Conservation (phyloP, 805 yeast species). For the Schwanniomyces sp. region DNA sequence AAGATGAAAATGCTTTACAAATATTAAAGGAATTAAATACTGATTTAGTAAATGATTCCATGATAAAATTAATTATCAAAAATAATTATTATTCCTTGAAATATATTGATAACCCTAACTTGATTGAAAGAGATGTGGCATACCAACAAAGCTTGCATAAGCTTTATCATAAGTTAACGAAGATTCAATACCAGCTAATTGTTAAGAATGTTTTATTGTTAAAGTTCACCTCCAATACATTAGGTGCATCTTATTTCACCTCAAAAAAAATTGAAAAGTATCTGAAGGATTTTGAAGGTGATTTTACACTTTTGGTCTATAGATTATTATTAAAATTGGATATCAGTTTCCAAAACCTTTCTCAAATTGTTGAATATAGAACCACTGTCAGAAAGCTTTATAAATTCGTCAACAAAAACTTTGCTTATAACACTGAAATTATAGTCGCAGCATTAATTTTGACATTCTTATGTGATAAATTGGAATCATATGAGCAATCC, state of each 20-base stretch:
- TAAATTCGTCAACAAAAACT: conserved; percentile 14
- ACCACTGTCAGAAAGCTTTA: conserved; percentile 19
- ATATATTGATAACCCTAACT: conserved; percentile 22
- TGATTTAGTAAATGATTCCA: conserved; percentile 33
- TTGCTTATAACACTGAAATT: conserved; percentile 6
- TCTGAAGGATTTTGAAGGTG: conserved; percentile 25
- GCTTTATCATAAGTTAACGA: conserved; percentile 25
- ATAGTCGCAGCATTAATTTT: conserved; percentile 29
- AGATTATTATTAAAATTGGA: conserved; percentile 27
- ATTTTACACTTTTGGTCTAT: conserved; percentile 28
- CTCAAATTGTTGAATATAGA: conserved; percentile 10
- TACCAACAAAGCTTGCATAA: conserved; percentile 35
- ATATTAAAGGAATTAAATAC: conserved; percentile 36
- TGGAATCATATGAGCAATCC: conserved; percentile 28
- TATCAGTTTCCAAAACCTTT: conserved; percentile 26
- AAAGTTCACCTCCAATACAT: conserved; percentile 39
- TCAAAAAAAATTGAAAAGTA: conserved; percentile 17
- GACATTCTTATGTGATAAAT: conserved; percentile 21
- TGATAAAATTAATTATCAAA: conserved; percentile 39
- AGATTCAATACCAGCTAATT: conserved; percentile 41
- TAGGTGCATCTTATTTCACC: conserved; percentile 26
- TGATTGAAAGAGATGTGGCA: conserved; percentile 33
- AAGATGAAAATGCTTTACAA: conserved; percentile 28
- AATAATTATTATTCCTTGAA: conserved; percentile 43
- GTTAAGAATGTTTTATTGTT: conserved; percentile 46